Percentiles rank a stretch among this genome's conserved stretches.
phyloP scores from a whole-genome alignment of 1,284 basidiomycete species.

The Rhodotorula sp. region DNA sequence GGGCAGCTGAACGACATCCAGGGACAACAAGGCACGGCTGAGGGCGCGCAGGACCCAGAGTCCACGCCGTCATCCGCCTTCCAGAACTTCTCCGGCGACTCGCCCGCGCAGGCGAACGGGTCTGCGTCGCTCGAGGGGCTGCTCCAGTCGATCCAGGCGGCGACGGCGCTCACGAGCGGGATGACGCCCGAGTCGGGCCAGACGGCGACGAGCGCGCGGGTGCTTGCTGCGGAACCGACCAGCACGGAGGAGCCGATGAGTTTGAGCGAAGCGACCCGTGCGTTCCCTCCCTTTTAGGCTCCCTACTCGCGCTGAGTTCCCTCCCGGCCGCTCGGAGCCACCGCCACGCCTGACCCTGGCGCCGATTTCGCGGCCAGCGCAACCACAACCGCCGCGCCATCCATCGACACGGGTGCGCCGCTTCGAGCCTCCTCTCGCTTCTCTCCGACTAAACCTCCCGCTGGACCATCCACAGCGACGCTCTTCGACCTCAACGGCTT shows the following conservation, averaged over 20 bases:
- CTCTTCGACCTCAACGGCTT: not conserved
- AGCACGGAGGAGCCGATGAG: not conserved
- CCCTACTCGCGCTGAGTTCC: not conserved
- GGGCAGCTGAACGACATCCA: not conserved
- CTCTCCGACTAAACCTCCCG: not conserved
- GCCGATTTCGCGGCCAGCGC: not conserved
- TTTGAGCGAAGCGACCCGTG: not conserved
- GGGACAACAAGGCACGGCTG: not conserved
- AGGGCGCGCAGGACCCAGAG: not conserved
- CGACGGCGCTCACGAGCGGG: not conserved
- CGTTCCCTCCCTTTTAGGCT: not conserved
- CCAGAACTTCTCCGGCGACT: not conserved
- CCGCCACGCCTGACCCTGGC: not conserved
- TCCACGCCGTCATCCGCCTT: not conserved
- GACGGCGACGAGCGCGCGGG: not conserved
- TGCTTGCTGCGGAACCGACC: not conserved
- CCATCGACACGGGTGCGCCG: not conserved
- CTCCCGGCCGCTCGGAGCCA: not conserved
- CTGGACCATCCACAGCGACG: not conserved
- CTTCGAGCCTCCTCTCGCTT: not conserved
- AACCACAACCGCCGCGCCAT: not conserved
- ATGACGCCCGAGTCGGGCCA: not conserved
- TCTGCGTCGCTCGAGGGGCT: not conserved
- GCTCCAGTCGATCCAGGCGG: not conserved
- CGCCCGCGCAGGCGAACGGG: not conserved